These are phyloP conservation scores for Curvularia verruculosa DNA, from an alignment of 2,329 filamentous ascomycete species.

Conservation along the genomic window DNA sequence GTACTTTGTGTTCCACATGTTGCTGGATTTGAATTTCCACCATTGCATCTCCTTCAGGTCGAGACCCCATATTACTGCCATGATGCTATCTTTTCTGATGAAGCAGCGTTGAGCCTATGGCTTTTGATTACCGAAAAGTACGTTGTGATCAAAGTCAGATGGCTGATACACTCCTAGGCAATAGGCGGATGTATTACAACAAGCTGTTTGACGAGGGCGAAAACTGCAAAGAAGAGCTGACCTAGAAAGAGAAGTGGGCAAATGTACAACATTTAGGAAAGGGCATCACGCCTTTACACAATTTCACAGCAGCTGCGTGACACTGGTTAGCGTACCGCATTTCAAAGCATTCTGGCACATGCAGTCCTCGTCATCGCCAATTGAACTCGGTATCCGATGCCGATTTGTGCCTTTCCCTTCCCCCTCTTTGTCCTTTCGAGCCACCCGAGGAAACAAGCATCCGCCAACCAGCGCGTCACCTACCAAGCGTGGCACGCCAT, in stretches of 20 bases:
- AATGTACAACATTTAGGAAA: neutral
- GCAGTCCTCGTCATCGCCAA: constrained; percentile 3
- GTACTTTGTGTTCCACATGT: constrained; percentile 64
- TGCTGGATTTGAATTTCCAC: constrained; percentile 62
- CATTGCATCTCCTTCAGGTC: constrained; percentile 64
- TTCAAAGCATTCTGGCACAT: neutral
- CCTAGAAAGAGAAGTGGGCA: neutral
- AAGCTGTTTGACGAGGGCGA: neutral
- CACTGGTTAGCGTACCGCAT: neutral
- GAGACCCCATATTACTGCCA: constrained; percentile 62
- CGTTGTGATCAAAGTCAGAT: neutral
- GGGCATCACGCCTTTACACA: neutral
- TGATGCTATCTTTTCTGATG: constrained; percentile 8
- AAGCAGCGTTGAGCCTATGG: neutral
- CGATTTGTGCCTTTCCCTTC: neutral
- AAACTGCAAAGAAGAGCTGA: neutral
- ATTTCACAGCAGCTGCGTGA: constrained; percentile 2
- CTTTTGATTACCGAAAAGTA: neutral
- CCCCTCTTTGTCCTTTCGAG: neutral
- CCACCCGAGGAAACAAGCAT: constrained; percentile 10
- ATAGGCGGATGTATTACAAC: neutral
- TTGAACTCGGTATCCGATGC: neutral
- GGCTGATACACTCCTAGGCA: neutral
- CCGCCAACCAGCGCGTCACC: constrained; percentile 3
- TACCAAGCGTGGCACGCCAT: constrained; percentile 6